Percentiles rank a stretch among this genome's conserved stretches.
These are phyloP conservation scores for Lactarius hatsudake DNA, from an alignment of 768 basidiomycete species.

Conservation along the genomic window DNA sequence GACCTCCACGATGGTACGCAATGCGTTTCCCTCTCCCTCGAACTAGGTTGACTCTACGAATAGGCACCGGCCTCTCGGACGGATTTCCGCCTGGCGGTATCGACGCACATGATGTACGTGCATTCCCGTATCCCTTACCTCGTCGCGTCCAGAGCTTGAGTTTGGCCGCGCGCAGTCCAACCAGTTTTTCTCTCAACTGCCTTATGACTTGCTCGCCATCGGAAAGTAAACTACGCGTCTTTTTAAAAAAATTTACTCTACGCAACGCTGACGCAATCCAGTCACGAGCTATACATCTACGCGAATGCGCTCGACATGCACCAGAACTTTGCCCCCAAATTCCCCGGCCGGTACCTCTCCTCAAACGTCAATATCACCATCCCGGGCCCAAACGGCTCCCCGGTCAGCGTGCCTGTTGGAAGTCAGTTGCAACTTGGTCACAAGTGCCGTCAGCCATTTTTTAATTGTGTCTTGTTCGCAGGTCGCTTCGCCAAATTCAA, in stretches of 20 bases:
- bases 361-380: constrained; percentile 87
- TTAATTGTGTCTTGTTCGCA: constrained; percentile 26
- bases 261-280: constrained; percentile 30
- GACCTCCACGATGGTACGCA: too few species aligned
- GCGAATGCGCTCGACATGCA: constrained; percentile 68
- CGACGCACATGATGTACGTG: constrained; percentile 66
- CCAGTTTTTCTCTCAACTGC: constrained; percentile 65
- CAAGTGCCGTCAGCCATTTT: not conserved
- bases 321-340: constrained; percentile 61
- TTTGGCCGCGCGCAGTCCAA: constrained; percentile 51
- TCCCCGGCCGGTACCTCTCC: constrained; percentile 73
- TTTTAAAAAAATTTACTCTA: not conserved
- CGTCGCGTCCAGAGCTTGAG: constrained; percentile 4
- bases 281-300: constrained; percentile 83
- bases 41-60: too few species aligned
- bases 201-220: constrained; percentile 80
- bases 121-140: not conserved
- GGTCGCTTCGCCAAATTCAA: constrained; percentile 69
- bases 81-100: constrained; percentile 54
- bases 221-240: constrained; percentile 77
- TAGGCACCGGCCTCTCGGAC: too few species aligned
- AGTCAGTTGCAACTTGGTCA: constrained; percentile 31
- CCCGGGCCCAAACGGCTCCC: constrained; percentile 39
- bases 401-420: constrained; percentile 45
- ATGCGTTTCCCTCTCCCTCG: too few species aligned